phyloP scores from a whole-genome alignment of 2,329 filamentous ascomycete species.

The Epichloe typhina region DNA sequence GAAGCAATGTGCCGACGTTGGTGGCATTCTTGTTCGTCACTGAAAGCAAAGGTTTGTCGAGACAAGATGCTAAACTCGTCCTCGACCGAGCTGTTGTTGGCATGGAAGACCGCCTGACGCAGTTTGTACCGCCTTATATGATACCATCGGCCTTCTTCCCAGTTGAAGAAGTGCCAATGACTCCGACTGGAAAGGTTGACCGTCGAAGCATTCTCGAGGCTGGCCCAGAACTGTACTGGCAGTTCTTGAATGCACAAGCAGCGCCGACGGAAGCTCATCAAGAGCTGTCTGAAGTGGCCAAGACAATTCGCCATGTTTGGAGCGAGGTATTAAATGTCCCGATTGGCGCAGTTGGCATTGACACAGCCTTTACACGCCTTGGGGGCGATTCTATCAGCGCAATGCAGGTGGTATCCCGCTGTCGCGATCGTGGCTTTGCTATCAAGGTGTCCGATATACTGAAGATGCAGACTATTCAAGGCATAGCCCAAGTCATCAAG shows the following conservation, averaged over 20 bases:
- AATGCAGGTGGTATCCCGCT: slow-evolving; percentile 28
- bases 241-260: not conserved
- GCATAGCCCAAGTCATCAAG: not conserved
- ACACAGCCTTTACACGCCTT: not conserved
- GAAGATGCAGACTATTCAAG: slow-evolving; percentile 2
- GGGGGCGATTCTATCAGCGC: slow-evolving; percentile 27
- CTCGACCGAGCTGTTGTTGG: too few relatives aligned
- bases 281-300: not conserved
- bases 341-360: not conserved
- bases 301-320: not conserved
- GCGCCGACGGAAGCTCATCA: not conserved
- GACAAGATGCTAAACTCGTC: too few relatives aligned
- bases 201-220: not conserved
- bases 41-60: too few relatives aligned
- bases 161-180: not conserved
- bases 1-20: too few relatives aligned
- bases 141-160: not conserved
- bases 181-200: not conserved
- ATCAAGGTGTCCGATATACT: slow-evolving; percentile 22
- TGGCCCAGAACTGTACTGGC: not conserved
- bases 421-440: slow-evolving; percentile 16
- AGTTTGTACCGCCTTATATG: not conserved
- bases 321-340: not conserved
- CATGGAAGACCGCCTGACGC: too few relatives aligned
- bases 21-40: too few relatives aligned